These are phyloP conservation scores for Tricholoma hemisulphureum DNA, from an alignment of 768 basidiomycete species.

Conservation along the genomic window DNA sequence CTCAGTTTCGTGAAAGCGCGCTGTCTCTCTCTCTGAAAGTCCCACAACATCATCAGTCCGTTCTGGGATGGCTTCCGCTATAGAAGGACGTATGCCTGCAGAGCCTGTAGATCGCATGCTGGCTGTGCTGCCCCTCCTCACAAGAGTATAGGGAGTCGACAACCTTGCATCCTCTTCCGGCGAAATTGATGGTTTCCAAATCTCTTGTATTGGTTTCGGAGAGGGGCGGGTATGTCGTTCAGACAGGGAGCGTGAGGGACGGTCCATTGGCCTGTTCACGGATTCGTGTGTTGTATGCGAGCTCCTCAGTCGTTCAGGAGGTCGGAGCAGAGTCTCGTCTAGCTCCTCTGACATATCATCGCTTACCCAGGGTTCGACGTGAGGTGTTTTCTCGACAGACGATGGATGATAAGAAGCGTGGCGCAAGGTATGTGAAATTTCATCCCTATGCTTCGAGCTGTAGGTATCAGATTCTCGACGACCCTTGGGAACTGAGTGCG, in stretches of 20 bases:
- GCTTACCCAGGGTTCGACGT: slow-evolving; percentile 4
- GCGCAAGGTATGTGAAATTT: slow-evolving; percentile 11
- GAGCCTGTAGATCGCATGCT: slow-evolving; percentile 49
- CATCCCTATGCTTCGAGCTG: slow-evolving; percentile 17
- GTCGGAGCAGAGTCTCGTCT: slow-evolving; percentile 20
- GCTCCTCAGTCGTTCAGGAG: slow-evolving; percentile 15
- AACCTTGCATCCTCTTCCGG: slow-evolving; percentile 43
- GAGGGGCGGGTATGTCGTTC: slow-evolving; percentile 34
- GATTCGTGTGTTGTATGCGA: slow-evolving; percentile 13
- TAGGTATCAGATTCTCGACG: slow-evolving; percentile 24
- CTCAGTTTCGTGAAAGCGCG: slow-evolving; percentile 5
- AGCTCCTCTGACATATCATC: slow-evolving; percentile 17
- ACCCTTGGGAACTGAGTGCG: slow-evolving; percentile 4
- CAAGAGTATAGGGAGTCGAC: slow-evolving; percentile 43
- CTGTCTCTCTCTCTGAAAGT: slow-evolving; percentile 1
- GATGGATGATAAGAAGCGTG: neutral
- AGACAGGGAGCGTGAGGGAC: slow-evolving; percentile 13
- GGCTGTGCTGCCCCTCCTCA: slow-evolving; percentile 47
- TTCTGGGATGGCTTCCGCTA: slow-evolving; percentile 40
- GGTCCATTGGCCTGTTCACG: slow-evolving; percentile 11
- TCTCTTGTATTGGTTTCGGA: slow-evolving; percentile 38
- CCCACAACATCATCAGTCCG: slow-evolving; percentile 25
- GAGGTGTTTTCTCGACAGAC: neutral
- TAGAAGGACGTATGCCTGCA: slow-evolving; percentile 38
- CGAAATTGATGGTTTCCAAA: slow-evolving; percentile 50